phyloP scores from a whole-genome alignment of 2,329 filamentous ascomycete genomes.

The Monilinia laxa region DNA sequence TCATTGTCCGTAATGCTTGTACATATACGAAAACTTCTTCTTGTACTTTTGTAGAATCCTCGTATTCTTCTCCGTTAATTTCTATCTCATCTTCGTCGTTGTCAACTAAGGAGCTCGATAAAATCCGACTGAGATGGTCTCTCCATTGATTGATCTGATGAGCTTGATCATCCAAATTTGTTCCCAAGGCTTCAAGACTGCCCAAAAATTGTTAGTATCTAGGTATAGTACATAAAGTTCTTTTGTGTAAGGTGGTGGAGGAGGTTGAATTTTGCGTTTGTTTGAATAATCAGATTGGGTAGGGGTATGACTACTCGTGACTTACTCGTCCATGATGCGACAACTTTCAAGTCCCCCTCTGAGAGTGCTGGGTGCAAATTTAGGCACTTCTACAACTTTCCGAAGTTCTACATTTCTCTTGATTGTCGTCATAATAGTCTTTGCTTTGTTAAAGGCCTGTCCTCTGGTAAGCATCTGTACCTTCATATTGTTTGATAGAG shows the following conservation, averaged over 20 bases:
- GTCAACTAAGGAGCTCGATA: slow-evolving; percentile 76
- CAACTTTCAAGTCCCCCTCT: slow-evolving; percentile 46
- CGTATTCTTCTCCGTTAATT: slow-evolving; percentile 85
- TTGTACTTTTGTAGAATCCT: slow-evolving; percentile 81
- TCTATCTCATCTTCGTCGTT: slow-evolving; percentile 76
- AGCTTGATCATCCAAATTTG: slow-evolving; percentile 70
- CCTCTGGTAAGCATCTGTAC: not conserved
- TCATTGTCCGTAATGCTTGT: slow-evolving; percentile 69
- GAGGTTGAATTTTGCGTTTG: not conserved
- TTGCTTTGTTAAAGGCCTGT: slow-evolving; percentile 49
- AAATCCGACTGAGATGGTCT: slow-evolving; percentile 66
- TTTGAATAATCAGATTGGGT: not conserved
- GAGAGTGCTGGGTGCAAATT: slow-evolving; percentile 52
- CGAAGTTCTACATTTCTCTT: slow-evolving; percentile 52
- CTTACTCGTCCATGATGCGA: slow-evolving; percentile 19
- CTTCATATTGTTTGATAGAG: not conserved
- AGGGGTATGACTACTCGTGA: not conserved
- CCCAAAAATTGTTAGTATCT: not conserved
- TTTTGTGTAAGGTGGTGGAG: not conserved
- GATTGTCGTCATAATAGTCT: slow-evolving; percentile 64
- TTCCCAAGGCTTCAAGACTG: slow-evolving; percentile 71
- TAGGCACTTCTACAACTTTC: slow-evolving; percentile 61
- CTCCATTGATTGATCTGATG: slow-evolving; percentile 72
- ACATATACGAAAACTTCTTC: slow-evolving; percentile 89
- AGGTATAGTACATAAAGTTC: not conserved